A percentile compares a stretch with the other conserved stretches of the same genome.
Conservation (phyloP, 345 rosid species). For the Erucastrum elatum region DNA sequence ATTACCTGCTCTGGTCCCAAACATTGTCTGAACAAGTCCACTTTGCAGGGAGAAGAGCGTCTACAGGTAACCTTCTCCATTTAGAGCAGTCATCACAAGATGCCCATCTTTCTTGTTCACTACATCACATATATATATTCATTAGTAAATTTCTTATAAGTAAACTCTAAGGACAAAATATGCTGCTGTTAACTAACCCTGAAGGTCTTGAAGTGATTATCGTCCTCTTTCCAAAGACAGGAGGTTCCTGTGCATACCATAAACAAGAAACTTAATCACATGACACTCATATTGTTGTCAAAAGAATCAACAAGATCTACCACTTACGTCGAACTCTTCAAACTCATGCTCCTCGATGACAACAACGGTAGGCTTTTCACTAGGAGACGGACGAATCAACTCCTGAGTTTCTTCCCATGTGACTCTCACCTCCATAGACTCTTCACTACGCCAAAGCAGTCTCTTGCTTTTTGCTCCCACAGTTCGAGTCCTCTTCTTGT, state of each 20-base stretch:
- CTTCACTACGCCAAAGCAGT: constrained; percentile 65
- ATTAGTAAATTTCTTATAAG: constrained; percentile 12
- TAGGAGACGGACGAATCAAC: constrained; percentile 78
- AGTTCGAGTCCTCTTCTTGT: constrained; percentile 70
- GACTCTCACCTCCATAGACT: constrained; percentile 67
- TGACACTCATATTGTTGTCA: neutral
- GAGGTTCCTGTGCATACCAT: constrained; percentile 67
- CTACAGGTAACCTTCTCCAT: constrained; percentile 77
- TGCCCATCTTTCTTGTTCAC: constrained; percentile 80
- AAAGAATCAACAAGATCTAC: neutral
- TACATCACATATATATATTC: constrained; percentile 28
- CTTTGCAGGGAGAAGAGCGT: constrained; percentile 69
- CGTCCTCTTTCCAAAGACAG: constrained; percentile 89
- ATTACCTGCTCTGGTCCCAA: constrained; percentile 70
- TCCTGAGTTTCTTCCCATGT: constrained; percentile 97
- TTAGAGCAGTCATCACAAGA: constrained; percentile 83
- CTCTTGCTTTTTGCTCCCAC: constrained; percentile 82
- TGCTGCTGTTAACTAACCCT: constrained; percentile 51
- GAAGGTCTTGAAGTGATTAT: constrained; percentile 51
- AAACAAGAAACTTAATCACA: constrained; percentile 27
- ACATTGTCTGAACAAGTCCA: constrained; percentile 78
- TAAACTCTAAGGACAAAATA: neutral
- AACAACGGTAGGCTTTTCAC: constrained; percentile 53
- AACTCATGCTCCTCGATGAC: constrained; percentile 77
- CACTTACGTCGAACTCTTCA: constrained; percentile 86